Base-by-base conservation (phyloP, 2,329 filamentous ascomycete species). In the Orbilia blumenaviensis region DNA sequence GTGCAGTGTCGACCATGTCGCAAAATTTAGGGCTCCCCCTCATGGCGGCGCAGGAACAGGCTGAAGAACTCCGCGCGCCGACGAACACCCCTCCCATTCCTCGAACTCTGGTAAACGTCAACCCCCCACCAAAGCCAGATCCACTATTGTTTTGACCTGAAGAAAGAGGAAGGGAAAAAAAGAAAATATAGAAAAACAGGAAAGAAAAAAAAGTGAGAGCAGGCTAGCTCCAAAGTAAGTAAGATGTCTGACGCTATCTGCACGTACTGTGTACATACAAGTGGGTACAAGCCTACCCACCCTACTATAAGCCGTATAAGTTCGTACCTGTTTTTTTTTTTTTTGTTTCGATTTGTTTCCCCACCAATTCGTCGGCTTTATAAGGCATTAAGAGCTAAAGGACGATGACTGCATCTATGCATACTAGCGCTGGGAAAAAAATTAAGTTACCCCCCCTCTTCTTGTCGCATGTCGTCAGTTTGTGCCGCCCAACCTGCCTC, bases 221-320 rank as follows among this genome's bases (percentile, higher is more conserved):
- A n/a, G n/a, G n/a, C n/a, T n/a, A n/a, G n/a, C n/a, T n/a, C n/a
- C n/a, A n/a, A n/a, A n/a, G n/a, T n/a, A n/a, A n/a, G n/a, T n/a
- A n/a, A n/a, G n/a, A 50, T 14, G n/a, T 61, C 54, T 71, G 66
- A 71, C 66, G 66, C 66, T 71, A 71, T 71, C n/a, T 46, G 29
- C 29, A 34, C 10, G 29, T 34, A 34, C n/a, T n/a, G n/a, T 34
- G 29, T 34, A 5, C 32, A 34, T 71, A 71, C 56, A 71, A 62
- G 44, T 38, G 52, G 48, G 46, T 32, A 54, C 52, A 32, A 14
- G 36, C 27, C n/a, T n/a, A n/a, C n/a, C n/a, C n/a, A n/a, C n/a
- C n/a, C n/a, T n/a, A n/a, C n/a, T n/a, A n/a, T n/a, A 46, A 25
- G 56, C 44, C 18, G 21, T n/a, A n/a, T n/a, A n/a, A 36, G 56